Evolutionary conservation across 495 filamentous ascomycete genomes (phyloP), one percentile per base, ranked within the genome.

Genomic region (Penicillium diatomitis): DNA sequence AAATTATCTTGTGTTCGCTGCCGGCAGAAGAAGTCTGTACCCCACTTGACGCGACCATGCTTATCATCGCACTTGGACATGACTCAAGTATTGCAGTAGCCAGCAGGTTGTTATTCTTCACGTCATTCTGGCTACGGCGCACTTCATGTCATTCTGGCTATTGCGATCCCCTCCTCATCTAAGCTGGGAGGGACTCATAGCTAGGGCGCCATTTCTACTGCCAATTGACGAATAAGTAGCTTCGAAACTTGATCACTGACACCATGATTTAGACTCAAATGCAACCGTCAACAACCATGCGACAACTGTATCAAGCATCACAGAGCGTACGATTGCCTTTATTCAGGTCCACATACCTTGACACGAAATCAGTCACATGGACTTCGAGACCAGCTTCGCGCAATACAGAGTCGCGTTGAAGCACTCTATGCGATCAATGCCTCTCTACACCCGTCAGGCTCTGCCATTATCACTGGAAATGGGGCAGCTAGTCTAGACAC

Each of bases 261-360:
- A 42, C 30, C 5, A 31, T 20, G 32, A 4, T n/a, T 8, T 49
- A 73, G 70, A 51, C 58, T 73, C 31, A 73, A 73, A 55, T 73
- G 70, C 54, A 65, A 73, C 43, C 70, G 70, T 11, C 55, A 56
- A 29, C 51, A 64, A 29, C 70, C 70, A 3, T 73, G 70, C 46
- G 65, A 70, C 47, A 66, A 65, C 38, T 73, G 70, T 42, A 59
- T 57, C 50, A 50, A 66, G 58, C 55, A 58, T 60, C 11, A 55
- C 56, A 38, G 62, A 62, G 34, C 51, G 48, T 31, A 55, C 44
- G 28, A 61, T 32, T 73, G 70, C 48, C 50, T 56, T n/a, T 66
- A 64, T 48, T 51, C 58, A 33, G 46, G 51, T 33, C 55, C 38
- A 5, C 49, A 51, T 8, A 11, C 35, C 11, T 37, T 47, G 46